Evolutionary conservation across 2,329 filamentous ascomycete genomes (phyloP).

Genomic region (Neospermospora avenae): DNA sequence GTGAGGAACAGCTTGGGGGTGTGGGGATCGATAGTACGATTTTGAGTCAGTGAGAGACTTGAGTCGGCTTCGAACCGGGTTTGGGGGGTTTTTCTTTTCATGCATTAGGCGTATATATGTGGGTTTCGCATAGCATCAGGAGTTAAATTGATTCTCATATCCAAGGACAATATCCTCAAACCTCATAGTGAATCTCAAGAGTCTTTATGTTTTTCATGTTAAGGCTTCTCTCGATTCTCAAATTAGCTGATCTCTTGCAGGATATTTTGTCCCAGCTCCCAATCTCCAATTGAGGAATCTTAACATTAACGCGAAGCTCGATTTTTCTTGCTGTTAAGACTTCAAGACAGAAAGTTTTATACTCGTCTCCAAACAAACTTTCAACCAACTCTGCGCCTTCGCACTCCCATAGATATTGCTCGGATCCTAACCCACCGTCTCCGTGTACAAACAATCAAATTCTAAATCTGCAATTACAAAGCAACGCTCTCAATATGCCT

Average conservation of each 20-base stretch:
- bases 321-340: too few relatives aligned
- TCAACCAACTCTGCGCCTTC: constrained; percentile 13
- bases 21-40: constrained; percentile 11
- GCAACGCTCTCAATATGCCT: constrained; percentile 35
- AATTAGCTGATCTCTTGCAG: background rate
- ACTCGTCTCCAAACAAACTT: constrained; percentile 8
- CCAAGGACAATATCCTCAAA: background rate
- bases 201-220: background rate
- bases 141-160: background rate
- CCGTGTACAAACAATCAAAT: constrained; percentile 8
- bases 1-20: constrained; percentile 17
- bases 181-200: background rate
- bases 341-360: too few relatives aligned
- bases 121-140: background rate
- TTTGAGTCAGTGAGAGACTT: constrained; percentile 3
- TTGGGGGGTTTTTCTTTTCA: background rate
- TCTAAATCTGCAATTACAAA: constrained; percentile 38
- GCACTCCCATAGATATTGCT: constrained; percentile 4
- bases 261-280: background rate
- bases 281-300: too few relatives aligned
- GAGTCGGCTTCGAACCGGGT: background rate
- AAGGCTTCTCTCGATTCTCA: background rate
- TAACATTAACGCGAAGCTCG: too few relatives aligned
- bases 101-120: background rate
- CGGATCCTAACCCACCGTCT: constrained; percentile 4